A percentile compares a stretch with the other conserved stretches of the same genome.
Evolutionary conservation across 495 filamentous ascomycete genomes (phyloP).

Genomic region (Bacidia rubella): DNA sequence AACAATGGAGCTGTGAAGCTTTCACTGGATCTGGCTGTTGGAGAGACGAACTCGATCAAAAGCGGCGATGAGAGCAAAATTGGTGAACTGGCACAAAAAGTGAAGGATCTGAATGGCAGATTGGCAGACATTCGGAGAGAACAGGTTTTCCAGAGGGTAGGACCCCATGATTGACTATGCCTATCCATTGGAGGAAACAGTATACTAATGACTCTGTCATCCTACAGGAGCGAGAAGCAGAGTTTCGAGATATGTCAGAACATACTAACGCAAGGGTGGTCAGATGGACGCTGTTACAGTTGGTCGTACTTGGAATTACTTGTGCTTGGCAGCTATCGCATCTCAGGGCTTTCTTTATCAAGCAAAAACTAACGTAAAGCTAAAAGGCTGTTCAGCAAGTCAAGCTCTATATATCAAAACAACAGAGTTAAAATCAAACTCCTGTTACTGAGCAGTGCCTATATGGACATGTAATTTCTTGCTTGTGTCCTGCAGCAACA

Average conservation of each 20-base stretch:
- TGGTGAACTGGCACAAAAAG: constrained; percentile 74
- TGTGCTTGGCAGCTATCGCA: constrained; percentile 97
- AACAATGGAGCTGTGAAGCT: constrained; percentile 65
- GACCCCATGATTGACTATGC: constrained; percentile 21
- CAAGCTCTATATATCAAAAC: background rate
- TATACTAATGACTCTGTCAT: background rate
- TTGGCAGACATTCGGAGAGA: constrained; percentile 83
- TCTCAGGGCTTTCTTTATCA: constrained; percentile 95
- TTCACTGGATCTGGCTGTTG: constrained; percentile 83
- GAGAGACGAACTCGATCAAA: constrained; percentile 89
- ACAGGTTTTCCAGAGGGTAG: constrained; percentile 90
- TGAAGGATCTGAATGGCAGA: constrained; percentile 78
- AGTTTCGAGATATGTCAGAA: constrained; percentile 96
- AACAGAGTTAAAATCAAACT: too few relatives aligned
- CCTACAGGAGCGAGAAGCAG: constrained; percentile 81
- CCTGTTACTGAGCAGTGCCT: too few relatives aligned
- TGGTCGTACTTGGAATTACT: constrained; percentile 74
- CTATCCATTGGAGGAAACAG: constrained; percentile 1
- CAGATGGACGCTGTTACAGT: constrained; percentile 83
- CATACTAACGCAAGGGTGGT: constrained; percentile 85
- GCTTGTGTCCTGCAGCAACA: background rate
- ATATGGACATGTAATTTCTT: background rate
- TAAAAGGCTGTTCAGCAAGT: background rate
- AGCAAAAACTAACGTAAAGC: constrained; percentile 84
- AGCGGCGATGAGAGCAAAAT: constrained; percentile 90